These are phyloP conservation scores for Pseudogymnoascus sp. DNA, from an alignment of 2,329 filamentous ascomycete species.

Conservation along the genomic window DNA sequence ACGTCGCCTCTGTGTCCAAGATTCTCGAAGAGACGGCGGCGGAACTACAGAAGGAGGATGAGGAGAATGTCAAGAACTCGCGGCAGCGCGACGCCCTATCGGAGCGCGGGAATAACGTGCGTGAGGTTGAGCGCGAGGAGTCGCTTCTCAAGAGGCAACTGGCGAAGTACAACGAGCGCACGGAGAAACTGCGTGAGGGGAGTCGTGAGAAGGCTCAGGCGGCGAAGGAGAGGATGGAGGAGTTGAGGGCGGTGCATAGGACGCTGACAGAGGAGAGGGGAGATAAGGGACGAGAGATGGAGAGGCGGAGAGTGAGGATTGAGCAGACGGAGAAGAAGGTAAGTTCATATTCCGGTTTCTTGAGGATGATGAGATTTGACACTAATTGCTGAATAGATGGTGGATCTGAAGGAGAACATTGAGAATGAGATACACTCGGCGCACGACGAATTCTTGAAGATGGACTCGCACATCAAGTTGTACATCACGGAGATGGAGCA, in stretches of 20 bases:
- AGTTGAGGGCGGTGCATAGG: constrained; percentile 71
- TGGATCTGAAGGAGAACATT: constrained; percentile 94
- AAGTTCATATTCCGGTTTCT: constrained; percentile 26
- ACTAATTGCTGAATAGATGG: constrained; percentile 60
- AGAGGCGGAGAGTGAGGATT: constrained; percentile 83
- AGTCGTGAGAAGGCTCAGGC: constrained; percentile 73
- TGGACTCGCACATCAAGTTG: constrained; percentile 93
- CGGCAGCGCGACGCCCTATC: constrained; percentile 80
- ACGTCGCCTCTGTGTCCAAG: constrained; percentile 82
- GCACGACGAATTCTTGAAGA: constrained; percentile 91
- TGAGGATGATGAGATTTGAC: background rate
- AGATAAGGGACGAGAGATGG: constrained; percentile 86
- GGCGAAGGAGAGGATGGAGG: constrained; percentile 85
- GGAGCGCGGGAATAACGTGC: constrained; percentile 80
- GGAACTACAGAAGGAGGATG: constrained; percentile 87
- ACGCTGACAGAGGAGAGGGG: constrained; percentile 75
- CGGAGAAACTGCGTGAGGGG: constrained; percentile 72
- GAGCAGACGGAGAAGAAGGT: constrained; percentile 99
- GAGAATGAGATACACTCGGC: constrained; percentile 88
- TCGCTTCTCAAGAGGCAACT: constrained; percentile 76
- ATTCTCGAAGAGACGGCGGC: constrained; percentile 77
- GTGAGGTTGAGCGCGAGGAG: constrained; percentile 86
- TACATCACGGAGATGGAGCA: constrained; percentile 99
- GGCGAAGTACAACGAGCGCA: constrained; percentile 77
- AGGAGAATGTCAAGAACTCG: constrained; percentile 72